Conservation (phyloP, 345 rosid genomes). For the Pugionium cornutum region DNA sequence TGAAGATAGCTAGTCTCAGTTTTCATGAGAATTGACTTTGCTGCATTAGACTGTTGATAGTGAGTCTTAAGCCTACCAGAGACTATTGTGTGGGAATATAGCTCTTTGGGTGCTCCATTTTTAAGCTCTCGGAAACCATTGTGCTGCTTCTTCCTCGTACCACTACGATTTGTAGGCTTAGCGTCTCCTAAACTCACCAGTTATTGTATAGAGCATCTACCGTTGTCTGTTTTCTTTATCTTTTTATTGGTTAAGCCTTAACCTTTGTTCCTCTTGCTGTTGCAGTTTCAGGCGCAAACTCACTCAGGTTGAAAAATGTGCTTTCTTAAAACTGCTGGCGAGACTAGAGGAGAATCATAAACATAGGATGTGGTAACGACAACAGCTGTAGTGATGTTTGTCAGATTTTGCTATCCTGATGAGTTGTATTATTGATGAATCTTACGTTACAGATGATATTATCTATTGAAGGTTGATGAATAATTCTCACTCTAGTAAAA, state of each 20-base stretch:
- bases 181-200: neutral
- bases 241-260: neutral
- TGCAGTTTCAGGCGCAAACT: neutral
- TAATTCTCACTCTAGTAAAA: neutral
- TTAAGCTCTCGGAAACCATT: neutral
- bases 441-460: neutral
- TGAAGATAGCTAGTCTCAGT: neutral
- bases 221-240: neutral
- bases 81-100: neutral
- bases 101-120: neutral
- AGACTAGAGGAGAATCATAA: neutral
- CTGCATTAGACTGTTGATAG: neutral
- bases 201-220: neutral
- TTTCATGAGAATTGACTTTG: slow-evolving; percentile 2
- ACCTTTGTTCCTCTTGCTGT: neutral
- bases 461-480: neutral
- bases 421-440: slow-evolving; percentile 6
- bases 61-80: neutral
- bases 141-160: neutral
- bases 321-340: neutral
- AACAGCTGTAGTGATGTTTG: neutral
- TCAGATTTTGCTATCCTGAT: neutral
- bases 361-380: neutral
- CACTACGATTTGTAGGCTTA: neutral
- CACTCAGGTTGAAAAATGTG: neutral